phyloP scores from a whole-genome alignment of 2,329 filamentous ascomycete species.

The Apiospora saccharicola region DNA sequence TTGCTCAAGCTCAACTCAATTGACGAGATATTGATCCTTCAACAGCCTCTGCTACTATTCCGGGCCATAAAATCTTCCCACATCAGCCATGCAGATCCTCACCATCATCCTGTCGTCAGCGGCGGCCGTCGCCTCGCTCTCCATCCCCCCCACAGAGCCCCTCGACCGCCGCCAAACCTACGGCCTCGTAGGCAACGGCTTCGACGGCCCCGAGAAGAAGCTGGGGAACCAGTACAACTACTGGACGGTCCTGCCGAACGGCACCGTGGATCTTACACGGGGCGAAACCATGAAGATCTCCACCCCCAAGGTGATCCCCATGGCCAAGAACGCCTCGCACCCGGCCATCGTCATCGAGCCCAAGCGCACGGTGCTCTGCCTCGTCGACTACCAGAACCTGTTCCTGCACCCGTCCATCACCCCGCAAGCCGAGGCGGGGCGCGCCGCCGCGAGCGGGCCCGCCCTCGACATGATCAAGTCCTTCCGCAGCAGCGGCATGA shows the following conservation, averaged over 20 bases:
- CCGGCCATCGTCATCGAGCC: not conserved
- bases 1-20: not conserved
- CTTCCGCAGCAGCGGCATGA: slow-evolving; percentile 32
- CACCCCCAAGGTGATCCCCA: not conserved
- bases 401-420: not conserved
- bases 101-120: not conserved
- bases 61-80: not conserved
- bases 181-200: not conserved
- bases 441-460: slow-evolving; percentile 2
- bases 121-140: not conserved
- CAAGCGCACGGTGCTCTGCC: not conserved
- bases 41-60: not conserved
- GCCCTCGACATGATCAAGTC: not conserved
- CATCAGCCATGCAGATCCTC: not conserved
- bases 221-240: slow-evolving; percentile 7
- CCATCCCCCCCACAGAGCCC: not conserved
- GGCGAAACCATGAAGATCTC: not conserved
- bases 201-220: not conserved
- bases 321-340: not conserved
- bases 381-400: slow-evolving; percentile 13
- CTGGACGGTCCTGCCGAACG: not conserved
- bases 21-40: not conserved
- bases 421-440: not conserved
- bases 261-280: slow-evolving; percentile 10
- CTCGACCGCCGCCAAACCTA: slow-evolving; percentile 2